Conservation (phyloP, 805 yeast species). For the Starmera quercuum region DNA sequence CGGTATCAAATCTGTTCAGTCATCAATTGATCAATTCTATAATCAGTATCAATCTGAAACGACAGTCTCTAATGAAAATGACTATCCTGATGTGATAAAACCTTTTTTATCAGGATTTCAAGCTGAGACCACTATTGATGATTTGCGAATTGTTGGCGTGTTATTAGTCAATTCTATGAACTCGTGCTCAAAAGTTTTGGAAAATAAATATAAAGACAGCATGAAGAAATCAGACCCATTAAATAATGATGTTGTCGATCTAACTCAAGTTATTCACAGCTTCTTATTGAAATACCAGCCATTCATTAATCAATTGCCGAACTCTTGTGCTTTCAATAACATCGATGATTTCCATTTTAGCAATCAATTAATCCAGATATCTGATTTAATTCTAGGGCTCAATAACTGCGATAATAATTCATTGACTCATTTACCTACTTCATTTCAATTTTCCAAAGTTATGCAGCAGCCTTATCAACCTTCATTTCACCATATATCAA, state of each 20-base stretch:
- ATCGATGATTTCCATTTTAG: slow-evolving; percentile 7
- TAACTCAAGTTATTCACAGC: slow-evolving; percentile 21
- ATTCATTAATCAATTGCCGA: slow-evolving; percentile 5
- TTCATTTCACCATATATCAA: slow-evolving; percentile 16
- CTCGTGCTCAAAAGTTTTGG: slow-evolving; percentile 15
- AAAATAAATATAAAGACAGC: slow-evolving; percentile 12
- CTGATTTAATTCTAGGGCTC: slow-evolving; percentile 8
- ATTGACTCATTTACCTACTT: too few relatives aligned
- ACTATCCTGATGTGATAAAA: slow-evolving; percentile 13
- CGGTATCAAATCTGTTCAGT: slow-evolving; percentile 14
- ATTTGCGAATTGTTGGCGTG: slow-evolving; percentile 9
- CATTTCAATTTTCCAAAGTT: too few relatives aligned
- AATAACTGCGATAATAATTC: slow-evolving; percentile 4
- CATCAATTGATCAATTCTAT: slow-evolving; percentile 12
- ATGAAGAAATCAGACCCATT: background rate
- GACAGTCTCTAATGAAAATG: slow-evolving; percentile 16
- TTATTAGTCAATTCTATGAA: slow-evolving; percentile 12
- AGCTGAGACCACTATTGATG: slow-evolving; percentile 5
- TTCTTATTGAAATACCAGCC: slow-evolving; percentile 22
- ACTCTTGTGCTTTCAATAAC: slow-evolving; percentile 4
- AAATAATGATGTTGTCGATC: slow-evolving; percentile 12
- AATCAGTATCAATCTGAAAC: slow-evolving; percentile 17
- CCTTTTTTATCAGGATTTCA: slow-evolving; percentile 20
- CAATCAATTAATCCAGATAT: slow-evolving; percentile 1
- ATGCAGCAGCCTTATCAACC: slow-evolving; percentile 10